These are phyloP conservation scores for Escallonia herrerae DNA, from an alignment of 129 eudicot genomes.

Conservation along the genomic window DNA sequence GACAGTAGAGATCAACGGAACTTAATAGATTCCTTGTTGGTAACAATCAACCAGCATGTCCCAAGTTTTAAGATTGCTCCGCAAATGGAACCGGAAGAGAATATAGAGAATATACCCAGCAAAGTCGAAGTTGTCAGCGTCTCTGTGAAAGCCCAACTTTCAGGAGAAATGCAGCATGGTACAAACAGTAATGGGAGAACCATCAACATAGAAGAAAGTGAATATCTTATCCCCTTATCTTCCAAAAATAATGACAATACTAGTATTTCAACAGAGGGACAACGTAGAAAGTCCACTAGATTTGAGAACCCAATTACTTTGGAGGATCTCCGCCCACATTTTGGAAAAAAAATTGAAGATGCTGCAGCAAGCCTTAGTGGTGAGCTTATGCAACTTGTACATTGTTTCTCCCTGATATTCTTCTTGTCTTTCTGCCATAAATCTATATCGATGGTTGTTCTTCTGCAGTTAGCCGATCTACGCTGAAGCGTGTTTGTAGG, in stretches of 20 bases:
- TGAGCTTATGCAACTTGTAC: not conserved
- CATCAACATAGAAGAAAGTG: too few species aligned
- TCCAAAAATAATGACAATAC: too few species aligned
- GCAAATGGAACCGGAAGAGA: not conserved
- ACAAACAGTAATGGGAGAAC: not conserved
- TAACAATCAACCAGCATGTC: not conserved
- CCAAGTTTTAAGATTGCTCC: slow-evolving; percentile 5
- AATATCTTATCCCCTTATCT: too few species aligned
- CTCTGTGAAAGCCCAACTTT: not conserved
- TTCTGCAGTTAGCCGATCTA: slow-evolving; percentile 1
- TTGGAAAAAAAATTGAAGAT: not conserved
- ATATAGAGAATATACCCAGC: too few species aligned
- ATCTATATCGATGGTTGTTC: not conserved
- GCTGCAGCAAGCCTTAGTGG: not conserved
- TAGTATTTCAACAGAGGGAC: too few species aligned
- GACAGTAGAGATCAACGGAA: not conserved
- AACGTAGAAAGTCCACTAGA: too few species aligned
- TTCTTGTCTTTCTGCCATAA: not conserved
- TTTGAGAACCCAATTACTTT: too few species aligned
- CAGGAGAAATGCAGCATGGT: not conserved
- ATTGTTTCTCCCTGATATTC: not conserved
- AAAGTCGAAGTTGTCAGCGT: too few species aligned
- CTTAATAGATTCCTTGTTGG: slow-evolving; percentile 4
- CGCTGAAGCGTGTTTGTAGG: not conserved
- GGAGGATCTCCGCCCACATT: not conserved